Conservation (phyloP, 345 rosid genomes). For the Ceriops zippeliana region DNA sequence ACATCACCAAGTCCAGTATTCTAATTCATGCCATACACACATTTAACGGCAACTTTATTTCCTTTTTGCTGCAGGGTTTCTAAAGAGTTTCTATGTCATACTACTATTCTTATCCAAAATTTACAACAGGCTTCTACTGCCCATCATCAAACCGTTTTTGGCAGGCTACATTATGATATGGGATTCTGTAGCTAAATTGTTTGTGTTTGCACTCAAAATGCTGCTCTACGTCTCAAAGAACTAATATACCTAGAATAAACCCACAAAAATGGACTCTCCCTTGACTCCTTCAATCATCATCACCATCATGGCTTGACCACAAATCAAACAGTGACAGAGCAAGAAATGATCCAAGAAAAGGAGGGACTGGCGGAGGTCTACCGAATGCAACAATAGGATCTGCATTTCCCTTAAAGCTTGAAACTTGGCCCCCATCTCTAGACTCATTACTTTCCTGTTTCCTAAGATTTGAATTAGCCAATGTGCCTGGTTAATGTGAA, state of each 20-base stretch:
- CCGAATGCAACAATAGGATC: conserved; percentile 56
- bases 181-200: conserved; percentile 32
- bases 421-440: conserved; percentile 11
- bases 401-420: conserved; percentile 20
- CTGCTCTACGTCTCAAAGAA: conserved; percentile 37
- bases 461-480: conserved; percentile 43
- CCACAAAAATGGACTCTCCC: neutral
- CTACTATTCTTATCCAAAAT: conserved; percentile 32
- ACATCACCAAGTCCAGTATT: too few relatives aligned
- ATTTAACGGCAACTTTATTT: neutral
- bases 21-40: neutral
- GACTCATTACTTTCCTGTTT: conserved; percentile 25
- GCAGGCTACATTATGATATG: conserved; percentile 48
- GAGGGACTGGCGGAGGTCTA: conserved; percentile 49
- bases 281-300: conserved; percentile 27
- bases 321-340: conserved; percentile 47
- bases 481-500: conserved; percentile 24
- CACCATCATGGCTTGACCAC: conserved; percentile 41
- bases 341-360: conserved; percentile 51
- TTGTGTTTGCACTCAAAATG: conserved; percentile 32
- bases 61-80: conserved; percentile 49
- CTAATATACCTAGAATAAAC: conserved; percentile 30
- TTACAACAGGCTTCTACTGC: conserved; percentile 41
- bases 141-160: conserved; percentile 41
- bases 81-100: conserved; percentile 51